Evolutionary conservation across 2,329 filamentous ascomycete species (phyloP).

Genomic region (Xylariaceae sp.): DNA sequence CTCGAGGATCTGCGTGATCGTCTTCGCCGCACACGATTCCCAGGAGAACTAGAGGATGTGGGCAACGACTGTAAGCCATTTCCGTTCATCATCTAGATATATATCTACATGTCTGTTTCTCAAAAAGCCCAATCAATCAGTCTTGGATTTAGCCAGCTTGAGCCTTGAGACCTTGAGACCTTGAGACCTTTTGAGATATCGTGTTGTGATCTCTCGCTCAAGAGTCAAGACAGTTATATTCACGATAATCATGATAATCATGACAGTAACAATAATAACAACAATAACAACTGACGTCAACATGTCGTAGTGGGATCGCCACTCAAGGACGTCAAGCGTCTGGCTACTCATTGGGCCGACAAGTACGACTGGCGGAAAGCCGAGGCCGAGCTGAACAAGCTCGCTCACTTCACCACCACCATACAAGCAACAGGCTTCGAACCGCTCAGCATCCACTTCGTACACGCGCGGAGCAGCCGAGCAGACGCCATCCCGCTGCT

Average conservation of each 20-base stretch:
- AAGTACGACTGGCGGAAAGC: slow-evolving; percentile 56
- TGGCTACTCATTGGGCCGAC: slow-evolving; percentile 52
- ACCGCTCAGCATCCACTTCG: slow-evolving; percentile 56
- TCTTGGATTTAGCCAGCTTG: background rate
- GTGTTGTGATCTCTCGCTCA: background rate
- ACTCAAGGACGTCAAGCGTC: slow-evolving; percentile 52
- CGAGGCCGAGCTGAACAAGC: slow-evolving; percentile 53
- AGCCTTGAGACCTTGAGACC: too few species aligned
- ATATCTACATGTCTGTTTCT: background rate
- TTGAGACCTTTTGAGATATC: background rate
- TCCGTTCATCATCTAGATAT: background rate
- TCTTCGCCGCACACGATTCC: slow-evolving; percentile 48
- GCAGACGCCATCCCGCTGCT: slow-evolving; percentile 33
- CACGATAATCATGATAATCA: too few species aligned
- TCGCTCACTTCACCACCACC: slow-evolving; percentile 52
- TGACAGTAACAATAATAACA: too few species aligned
- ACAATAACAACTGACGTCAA: slow-evolving; percentile 39
- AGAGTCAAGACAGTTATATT: slow-evolving; percentile 30
- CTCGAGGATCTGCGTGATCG: slow-evolving; percentile 51
- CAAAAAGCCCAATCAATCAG: background rate
- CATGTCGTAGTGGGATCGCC: slow-evolving; percentile 46
- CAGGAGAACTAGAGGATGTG: slow-evolving; percentile 37
- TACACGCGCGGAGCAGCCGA: slow-evolving; percentile 47
- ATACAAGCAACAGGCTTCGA: slow-evolving; percentile 55
- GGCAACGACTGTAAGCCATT: slow-evolving; percentile 2